Base-by-base conservation (phyloP, 2,329 filamentous ascomycete species). In the Simplicillium aogashimaense region DNA sequence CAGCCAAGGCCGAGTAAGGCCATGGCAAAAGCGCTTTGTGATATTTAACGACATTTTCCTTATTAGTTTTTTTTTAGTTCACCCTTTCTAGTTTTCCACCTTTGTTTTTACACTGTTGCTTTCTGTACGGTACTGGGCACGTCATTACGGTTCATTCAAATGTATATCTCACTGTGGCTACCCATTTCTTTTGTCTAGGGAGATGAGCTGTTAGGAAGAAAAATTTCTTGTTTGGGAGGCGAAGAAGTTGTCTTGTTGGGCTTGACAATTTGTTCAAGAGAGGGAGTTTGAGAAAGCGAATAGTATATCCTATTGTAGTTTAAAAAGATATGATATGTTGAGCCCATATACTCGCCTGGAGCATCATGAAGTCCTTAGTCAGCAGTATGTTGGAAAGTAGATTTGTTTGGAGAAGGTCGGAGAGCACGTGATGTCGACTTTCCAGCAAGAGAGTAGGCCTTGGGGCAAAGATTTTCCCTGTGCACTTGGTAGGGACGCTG, bases 1-100 rank as follows among this genome's bases (percentile, higher is more conserved):
- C 67, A 25, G 47, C 57, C 12, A 76, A 76, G 60, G 53, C 65
- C 31, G 73, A 77, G 52, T 61, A 48, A 49, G 34, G 30, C 12
- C 6, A 45, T 31, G 40, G 42, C 39, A 43, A n/a, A 17, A 17
- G 36, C 10, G 32, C 11, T 20, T 25, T 14, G 40, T 15, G 14
- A 14, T 36, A 36, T 36, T 38, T 35, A 40, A 43, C 28, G 37
- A 38, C 29, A 31, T n/a, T 37, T 43, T 29, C 15, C 12, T 32
- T 32, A 15, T 7, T n/a, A n/a, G 30, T 15, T 13, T 30, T 30
- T 30, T 30, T 15, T 32, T 32, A n/a, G 30, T 32, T 12, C 30
- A 6, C 30, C 30, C 30, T 32, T 32, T 17, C 11, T 30, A 29
- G 7, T 29, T 32, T 32, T 12, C 30, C 20, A 25, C 20, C 20